Conservation (phyloP, 768 basidiomycete species). For the Pholiota microspora region DNA sequence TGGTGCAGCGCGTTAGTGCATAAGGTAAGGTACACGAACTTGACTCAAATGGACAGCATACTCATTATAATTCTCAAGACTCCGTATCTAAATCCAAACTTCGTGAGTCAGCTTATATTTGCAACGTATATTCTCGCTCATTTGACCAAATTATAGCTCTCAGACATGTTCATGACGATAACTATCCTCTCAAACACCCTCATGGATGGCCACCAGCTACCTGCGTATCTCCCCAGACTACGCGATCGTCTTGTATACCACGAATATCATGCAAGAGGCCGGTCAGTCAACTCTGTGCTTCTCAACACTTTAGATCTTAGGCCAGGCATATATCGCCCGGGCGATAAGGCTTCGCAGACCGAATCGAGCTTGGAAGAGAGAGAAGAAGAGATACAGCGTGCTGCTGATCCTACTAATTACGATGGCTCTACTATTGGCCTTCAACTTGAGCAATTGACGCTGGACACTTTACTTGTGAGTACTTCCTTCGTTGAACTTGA, state of each 20-base stretch:
- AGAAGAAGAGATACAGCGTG: slow-evolving; percentile 13
- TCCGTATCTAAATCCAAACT: slow-evolving; percentile 44
- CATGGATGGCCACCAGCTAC: slow-evolving; percentile 32
- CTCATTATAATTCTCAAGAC: slow-evolving; percentile 24
- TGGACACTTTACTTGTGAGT: slow-evolving; percentile 37
- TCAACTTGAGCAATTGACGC: slow-evolving; percentile 35
- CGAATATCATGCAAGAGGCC: slow-evolving; percentile 27
- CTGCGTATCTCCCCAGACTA: slow-evolving; percentile 36
- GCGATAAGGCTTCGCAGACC: background rate
- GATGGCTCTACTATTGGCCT: slow-evolving; percentile 42
- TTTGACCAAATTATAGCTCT: slow-evolving; percentile 26
- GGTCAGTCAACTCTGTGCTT: background rate
- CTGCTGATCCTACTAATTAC: slow-evolving; percentile 29
- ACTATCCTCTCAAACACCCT: slow-evolving; percentile 38
- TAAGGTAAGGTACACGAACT: slow-evolving; percentile 24
- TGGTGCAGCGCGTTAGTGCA: slow-evolving; percentile 45
- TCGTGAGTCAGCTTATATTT: slow-evolving; percentile 26
- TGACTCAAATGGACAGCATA: background rate
- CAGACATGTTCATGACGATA: slow-evolving; percentile 41
- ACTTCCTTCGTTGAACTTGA: background rate
- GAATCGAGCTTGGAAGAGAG: slow-evolving; percentile 8
- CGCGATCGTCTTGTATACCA: slow-evolving; percentile 45
- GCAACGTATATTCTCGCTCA: background rate
- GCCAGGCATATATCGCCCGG: background rate
- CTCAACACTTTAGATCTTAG: background rate